Evolutionary conservation across 2,329 filamentous ascomycete genomes (phyloP).

Genomic region (Beauveria sp.): DNA sequence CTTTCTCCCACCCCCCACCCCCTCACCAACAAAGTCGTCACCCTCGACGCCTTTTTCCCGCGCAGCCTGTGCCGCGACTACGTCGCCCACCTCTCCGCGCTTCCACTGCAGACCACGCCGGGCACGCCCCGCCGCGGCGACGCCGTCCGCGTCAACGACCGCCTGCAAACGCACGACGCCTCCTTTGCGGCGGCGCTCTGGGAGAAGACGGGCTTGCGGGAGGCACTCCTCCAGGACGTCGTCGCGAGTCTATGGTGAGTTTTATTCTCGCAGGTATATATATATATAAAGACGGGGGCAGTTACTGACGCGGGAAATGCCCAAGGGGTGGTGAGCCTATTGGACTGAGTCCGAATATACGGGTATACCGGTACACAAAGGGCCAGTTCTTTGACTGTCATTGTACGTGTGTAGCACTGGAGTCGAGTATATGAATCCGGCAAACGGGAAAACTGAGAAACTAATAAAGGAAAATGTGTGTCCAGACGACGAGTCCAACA

Average conservation of each 20-base stretch:
- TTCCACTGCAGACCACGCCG: conserved; percentile 72
- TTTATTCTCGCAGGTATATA: background rate
- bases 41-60: conserved; percentile 69
- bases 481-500: conserved; percentile 80
- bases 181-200: conserved; percentile 69
- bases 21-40: conserved; percentile 55
- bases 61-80: conserved; percentile 68
- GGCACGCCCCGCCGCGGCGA: conserved; percentile 71
- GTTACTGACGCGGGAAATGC: conserved; percentile 8
- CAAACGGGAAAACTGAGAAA: too few relatives aligned
- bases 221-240: conserved; percentile 39
- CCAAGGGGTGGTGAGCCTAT: conserved; percentile 72
- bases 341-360: conserved; percentile 82
- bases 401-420: conserved; percentile 47
- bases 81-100: conserved; percentile 58
- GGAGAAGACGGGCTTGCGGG: conserved; percentile 66
- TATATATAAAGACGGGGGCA: background rate
- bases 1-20: conserved; percentile 51
- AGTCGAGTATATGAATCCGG: background rate
- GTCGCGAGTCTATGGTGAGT: conserved; percentile 32
- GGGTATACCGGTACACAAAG: conserved; percentile 77
- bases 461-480: background rate
- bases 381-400: conserved; percentile 91
- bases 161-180: conserved; percentile 74
- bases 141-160: conserved; percentile 80